Evolutionary conservation across 169 alveolate genomes (phyloP).

Genomic region (Pseudocohnilembus persalinus): DNA sequence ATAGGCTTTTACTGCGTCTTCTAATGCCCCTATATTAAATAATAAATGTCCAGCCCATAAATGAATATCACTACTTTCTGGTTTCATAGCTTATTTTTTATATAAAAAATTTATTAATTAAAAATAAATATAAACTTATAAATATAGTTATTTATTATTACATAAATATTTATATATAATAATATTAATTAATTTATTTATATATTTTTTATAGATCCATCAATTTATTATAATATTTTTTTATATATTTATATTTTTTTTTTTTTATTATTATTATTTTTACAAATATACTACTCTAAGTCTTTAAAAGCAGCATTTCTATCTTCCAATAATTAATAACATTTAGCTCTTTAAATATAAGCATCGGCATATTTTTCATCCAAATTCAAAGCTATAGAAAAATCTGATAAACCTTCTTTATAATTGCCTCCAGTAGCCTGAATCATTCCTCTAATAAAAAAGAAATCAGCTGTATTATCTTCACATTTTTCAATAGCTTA

Average conservation of each 20-base stretch:
- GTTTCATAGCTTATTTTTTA: conserved; percentile 11
- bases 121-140: too few relatives aligned
- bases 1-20: conserved; percentile 44
- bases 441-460: conserved; percentile 42
- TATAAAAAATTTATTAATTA: too few relatives aligned
- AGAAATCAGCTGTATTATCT: conserved; percentile 22
- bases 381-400: conserved; percentile 20
- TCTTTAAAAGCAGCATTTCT: conserved; percentile 45
- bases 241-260: too few relatives aligned
- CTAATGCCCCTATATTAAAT: conserved; percentile 40
- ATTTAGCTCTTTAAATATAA: conserved; percentile 43
- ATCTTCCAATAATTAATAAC: conserved; percentile 37
- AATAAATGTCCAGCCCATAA: conserved; percentile 52
- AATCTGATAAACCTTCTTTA: conserved; percentile 27
- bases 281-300: conserved; percentile 23
- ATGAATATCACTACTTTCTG: conserved; percentile 40
- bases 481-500: conserved; percentile 40
- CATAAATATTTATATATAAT: too few relatives aligned
- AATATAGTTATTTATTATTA: too few relatives aligned
- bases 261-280: too few relatives aligned
- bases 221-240: too few relatives aligned
- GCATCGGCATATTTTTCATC: conserved; percentile 46
- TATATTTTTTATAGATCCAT: too few relatives aligned
- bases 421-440: conserved; percentile 20
- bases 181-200: too few relatives aligned